Evolutionary conservation across 176 grass and related monocot genomes (phyloP).

Genomic region (Zizania latifolia): DNA sequence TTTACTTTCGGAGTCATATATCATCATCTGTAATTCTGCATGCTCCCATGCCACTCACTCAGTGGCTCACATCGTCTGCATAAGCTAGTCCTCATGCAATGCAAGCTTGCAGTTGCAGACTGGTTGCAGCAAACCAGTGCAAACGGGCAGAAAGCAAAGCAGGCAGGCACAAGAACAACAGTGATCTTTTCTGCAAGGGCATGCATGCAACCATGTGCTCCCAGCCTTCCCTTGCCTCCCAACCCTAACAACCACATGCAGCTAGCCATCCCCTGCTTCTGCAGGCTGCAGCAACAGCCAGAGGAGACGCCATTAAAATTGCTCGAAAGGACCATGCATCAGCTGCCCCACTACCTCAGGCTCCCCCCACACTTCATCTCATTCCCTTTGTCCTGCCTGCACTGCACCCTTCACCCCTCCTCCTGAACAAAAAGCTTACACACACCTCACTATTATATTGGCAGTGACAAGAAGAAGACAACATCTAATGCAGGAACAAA

Average conservation of each 20-base stretch:
- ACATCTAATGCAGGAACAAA: constrained; percentile 11
- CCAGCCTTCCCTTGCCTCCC: background rate
- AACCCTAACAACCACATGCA: constrained; percentile 33
- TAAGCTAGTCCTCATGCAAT: background rate
- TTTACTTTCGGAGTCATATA: no score
- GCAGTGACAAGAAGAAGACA: constrained; percentile 23
- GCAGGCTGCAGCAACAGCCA: background rate
- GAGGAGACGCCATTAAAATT: background rate
- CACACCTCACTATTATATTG: constrained; percentile 13
- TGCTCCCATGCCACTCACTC: no score
- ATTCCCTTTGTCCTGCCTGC: constrained; percentile 23
- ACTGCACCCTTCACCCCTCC: background rate
- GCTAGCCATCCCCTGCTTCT: background rate
- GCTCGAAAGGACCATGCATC: constrained; percentile 19
- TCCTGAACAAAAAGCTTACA: constrained; percentile 28
- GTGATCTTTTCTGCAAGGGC: background rate
- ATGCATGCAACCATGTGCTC: constrained; percentile 19
- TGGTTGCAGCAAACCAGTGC: background rate
- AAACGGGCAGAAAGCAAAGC: background rate
- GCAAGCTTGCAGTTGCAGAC: no score
- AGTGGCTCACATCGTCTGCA: no score
- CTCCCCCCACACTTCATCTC: background rate
- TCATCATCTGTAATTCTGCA: no score
- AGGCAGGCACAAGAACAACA: background rate
- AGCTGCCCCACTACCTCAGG: constrained; percentile 41